Conservation (phyloP, 768 basidiomycete species). For the Amanita jacksonii region DNA sequence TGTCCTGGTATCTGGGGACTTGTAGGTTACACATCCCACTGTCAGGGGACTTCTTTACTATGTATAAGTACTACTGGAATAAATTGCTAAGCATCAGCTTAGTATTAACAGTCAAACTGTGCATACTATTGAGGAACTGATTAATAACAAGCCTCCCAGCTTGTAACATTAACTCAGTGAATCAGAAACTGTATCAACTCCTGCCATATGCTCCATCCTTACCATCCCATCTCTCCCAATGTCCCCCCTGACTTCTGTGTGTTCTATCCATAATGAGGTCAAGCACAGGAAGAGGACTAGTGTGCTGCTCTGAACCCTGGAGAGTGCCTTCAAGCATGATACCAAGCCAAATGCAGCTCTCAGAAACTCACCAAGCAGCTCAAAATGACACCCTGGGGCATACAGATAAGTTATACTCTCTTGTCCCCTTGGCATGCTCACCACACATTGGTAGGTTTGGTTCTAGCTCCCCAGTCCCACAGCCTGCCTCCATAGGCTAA, state of each 20-base stretch:
- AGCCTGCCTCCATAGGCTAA: too few relatives aligned
- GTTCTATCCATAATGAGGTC: constrained; percentile 89
- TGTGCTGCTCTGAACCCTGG: constrained; percentile 82
- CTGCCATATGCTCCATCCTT: constrained; percentile 17
- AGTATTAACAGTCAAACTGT: too few relatives aligned
- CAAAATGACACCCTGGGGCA: constrained; percentile 89
- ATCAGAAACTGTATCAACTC: too few relatives aligned
- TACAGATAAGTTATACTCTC: constrained; percentile 56
- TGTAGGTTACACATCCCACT: too few relatives aligned
- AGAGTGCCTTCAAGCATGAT: constrained; percentile 76
- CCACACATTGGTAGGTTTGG: constrained; percentile 53
- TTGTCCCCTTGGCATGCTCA: background rate
- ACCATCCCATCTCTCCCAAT: constrained; percentile 44
- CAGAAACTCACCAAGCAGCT: constrained; percentile 79
- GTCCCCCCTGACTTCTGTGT: constrained; percentile 72
- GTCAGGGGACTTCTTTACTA: too few relatives aligned
- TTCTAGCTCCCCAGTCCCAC: too few relatives aligned
- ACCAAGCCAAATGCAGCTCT: constrained; percentile 83
- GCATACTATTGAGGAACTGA: too few relatives aligned
- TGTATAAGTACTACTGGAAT: too few relatives aligned
- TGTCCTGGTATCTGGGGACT: too few relatives aligned
- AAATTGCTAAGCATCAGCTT: too few relatives aligned
- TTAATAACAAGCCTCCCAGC: too few relatives aligned
- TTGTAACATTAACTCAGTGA: too few relatives aligned
- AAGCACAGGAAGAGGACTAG: constrained; percentile 89